Conservation (phyloP, 2,329 filamentous ascomycete genomes). For the Sporothrix brunneoviolacea region DNA sequence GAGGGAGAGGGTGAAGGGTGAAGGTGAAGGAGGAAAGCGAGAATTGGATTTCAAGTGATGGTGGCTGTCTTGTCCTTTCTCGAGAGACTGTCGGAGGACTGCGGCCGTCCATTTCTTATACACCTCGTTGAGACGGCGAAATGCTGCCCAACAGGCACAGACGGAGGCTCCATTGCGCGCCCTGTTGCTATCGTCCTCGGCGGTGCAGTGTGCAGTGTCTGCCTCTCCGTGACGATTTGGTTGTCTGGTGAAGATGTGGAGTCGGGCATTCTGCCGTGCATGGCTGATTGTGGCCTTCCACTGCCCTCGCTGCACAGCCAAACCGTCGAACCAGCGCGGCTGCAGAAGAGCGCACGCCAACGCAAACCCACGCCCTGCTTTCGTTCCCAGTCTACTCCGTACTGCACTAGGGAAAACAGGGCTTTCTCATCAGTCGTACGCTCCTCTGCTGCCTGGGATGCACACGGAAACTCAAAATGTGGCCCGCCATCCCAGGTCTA, state of each 20-base stretch:
- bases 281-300: neutral
- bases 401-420: no score
- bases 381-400: no score
- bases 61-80: neutral
- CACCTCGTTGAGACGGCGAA: neutral
- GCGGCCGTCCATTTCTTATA: neutral
- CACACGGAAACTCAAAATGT: no score
- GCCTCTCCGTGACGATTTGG: neutral
- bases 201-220: neutral
- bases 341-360: no score
- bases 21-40: no score
- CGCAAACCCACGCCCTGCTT: no score
- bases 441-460: no score
- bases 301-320: neutral
- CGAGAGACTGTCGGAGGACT: neutral
- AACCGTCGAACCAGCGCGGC: no score
- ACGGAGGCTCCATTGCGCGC: no score
- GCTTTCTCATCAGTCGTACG: no score
- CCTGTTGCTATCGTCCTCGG: no score
- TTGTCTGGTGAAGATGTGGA: neutral
- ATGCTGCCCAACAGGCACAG: conserved; percentile 1
- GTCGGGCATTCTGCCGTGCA: neutral
- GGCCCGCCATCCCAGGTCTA: no score
- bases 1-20: neutral
- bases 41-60: neutral